Percentiles rank a stretch among this genome's conserved stretches.
phyloP scores from a whole-genome alignment of 139 green algal species.

The Chlamydomonas eustigma region DNA sequence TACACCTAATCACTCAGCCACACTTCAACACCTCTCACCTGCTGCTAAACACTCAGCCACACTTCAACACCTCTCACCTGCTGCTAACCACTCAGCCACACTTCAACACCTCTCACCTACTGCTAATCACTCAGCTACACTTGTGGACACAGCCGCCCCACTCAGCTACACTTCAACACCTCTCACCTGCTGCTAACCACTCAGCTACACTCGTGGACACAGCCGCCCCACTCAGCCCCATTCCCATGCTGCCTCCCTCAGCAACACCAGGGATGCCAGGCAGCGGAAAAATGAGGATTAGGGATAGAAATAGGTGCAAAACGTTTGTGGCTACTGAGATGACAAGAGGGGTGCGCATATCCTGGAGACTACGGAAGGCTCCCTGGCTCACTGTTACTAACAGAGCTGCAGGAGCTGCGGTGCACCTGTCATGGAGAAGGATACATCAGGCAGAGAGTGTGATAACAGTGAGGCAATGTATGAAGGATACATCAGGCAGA shows the following conservation, averaged over 20 bases:
- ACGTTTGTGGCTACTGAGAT: constrained; percentile 56
- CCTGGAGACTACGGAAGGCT: constrained; percentile 54
- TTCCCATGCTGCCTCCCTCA: background rate
- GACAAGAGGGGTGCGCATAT: constrained; percentile 65
- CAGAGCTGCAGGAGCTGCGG: constrained; percentile 58
- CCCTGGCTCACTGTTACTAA: constrained; percentile 44
- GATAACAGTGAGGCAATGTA: background rate
- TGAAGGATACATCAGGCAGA: too few species aligned
- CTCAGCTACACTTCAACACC: constrained; percentile 20
- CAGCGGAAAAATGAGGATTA: constrained; percentile 11
- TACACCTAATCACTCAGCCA: background rate
- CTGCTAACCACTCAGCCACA: background rate
- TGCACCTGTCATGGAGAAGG: constrained; percentile 2
- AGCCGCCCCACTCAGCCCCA: constrained; percentile 44
- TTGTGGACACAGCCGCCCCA: constrained; percentile 44
- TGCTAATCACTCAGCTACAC: constrained; percentile 18
- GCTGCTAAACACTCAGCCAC: background rate
- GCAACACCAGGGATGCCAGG: background rate
- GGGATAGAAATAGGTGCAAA: constrained; percentile 51
- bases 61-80: constrained; percentile 47
- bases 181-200: constrained; percentile 11
- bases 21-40: too few species aligned
- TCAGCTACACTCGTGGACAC: constrained; percentile 12
- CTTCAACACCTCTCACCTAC: constrained; percentile 59
- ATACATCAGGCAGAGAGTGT: too few species aligned